Evolutionary conservation across 2,329 filamentous ascomycete species (phyloP), one percentile per base, ranked within the genome.

Genomic region (Alternaria brassicae): DNA sequence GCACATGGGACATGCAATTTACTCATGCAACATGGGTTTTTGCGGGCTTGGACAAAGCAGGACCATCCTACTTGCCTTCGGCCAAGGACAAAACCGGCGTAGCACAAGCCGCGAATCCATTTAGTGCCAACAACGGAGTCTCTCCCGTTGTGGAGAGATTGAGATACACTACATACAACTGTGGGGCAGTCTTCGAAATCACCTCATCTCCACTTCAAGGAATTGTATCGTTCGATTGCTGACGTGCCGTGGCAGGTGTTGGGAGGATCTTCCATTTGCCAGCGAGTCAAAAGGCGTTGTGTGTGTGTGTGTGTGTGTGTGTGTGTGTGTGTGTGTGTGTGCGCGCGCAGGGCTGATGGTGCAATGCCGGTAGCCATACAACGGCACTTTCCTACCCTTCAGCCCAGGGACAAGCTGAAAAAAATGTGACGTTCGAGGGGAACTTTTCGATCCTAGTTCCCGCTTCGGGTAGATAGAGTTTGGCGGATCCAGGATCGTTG

Each of bases 391-490:
- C 23, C 10, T 39, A 32, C 48, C 36, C 28, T 39, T 45, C 34
- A 56, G 34, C 19, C n/a, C 50, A 61, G 42, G 48, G 27, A 53
- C 55, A 41, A 12, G 54, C 37, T 48, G 36, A 13, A 49, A 56
- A 40, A 59, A 44, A 47, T 51, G 62, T 71, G 68, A 71, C 65
- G 63, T 67, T 54, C 61, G 59, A 55, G 62, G 56, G 71, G 69
- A 75, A 73, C 65, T 68, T 48, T 68, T 63, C 65, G 68, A 70
- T 74, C 57, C 66, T 75, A 76, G 72, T 54, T 73, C 70, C 72
- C 72, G 72, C 60, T 58, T 71, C 66, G 66, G 67, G 45, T 71
- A 75, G 72, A 73, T 74, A 69, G 54, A 72, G 67, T 73, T 73
- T 62, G 56, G 53, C 55, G 42, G 59, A 72, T 67, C 67, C 42